These are phyloP conservation scores for Colletotrichum camelliae DNA, from an alignment of 2,329 filamentous ascomycete species.

Conservation along the genomic window DNA sequence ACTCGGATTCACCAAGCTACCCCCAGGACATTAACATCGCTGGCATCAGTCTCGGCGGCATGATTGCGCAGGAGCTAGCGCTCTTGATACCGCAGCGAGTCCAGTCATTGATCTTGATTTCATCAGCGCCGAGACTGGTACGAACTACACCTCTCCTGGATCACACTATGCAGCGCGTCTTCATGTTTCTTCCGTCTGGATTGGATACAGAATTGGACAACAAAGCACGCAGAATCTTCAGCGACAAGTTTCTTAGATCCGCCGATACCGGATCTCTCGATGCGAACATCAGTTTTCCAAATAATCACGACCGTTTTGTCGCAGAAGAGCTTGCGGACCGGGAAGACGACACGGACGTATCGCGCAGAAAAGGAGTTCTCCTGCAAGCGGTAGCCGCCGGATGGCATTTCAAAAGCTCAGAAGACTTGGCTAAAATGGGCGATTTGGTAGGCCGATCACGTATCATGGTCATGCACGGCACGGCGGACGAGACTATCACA, in stretches of 20 bases:
- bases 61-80: slow-evolving; percentile 74
- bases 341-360: not conserved
- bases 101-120: slow-evolving; percentile 1
- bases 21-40: slow-evolving; percentile 61
- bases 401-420: slow-evolving; percentile 3
- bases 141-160: not conserved
- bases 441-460: not conserved
- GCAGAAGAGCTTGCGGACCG: slow-evolving; percentile 3
- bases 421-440: not conserved
- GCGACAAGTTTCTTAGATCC: not conserved
- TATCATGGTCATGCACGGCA: slow-evolving; percentile 8
- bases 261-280: not conserved
- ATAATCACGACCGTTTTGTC: slow-evolving; percentile 5
- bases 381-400: slow-evolving; percentile 4
- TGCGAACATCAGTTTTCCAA: not conserved
- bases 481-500: not conserved
- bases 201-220: not conserved
- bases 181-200: not conserved
- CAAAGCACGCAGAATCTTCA: slow-evolving; percentile 5
- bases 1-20: not conserved
- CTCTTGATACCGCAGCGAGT: slow-evolving; percentile 32
- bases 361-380: not conserved
- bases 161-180: not conserved
- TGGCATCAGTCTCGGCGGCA: slow-evolving; percentile 75
- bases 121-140: slow-evolving; percentile 1